Percentiles rank a stretch among this genome's conserved stretches.
phyloP scores from a whole-genome alignment of 2,329 filamentous ascomycete species.

The Trichophyton verrucosum region DNA sequence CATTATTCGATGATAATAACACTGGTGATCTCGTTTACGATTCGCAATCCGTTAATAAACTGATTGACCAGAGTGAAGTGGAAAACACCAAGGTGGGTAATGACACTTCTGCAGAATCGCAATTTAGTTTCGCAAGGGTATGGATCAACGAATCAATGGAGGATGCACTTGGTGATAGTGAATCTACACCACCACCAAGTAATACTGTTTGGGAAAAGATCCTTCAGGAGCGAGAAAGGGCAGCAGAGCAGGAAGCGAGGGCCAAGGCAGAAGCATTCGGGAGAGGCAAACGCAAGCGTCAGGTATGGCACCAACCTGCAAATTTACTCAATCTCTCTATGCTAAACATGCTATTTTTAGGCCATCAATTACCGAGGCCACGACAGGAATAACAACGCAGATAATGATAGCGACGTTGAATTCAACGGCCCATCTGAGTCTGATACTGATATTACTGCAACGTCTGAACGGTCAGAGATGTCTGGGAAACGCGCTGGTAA shows the following conservation, averaged over 20 bases:
- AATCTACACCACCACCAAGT: constrained; percentile 46
- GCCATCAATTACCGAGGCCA: constrained; percentile 11
- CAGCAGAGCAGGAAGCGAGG: constrained; percentile 60
- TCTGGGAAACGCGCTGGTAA: background rate
- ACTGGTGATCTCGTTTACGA: constrained; percentile 68
- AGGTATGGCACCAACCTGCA: constrained; percentile 32
- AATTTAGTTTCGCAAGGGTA: constrained; percentile 80
- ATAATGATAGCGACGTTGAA: constrained; percentile 10
- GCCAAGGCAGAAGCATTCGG: constrained; percentile 63
- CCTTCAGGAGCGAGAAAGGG: constrained; percentile 65
- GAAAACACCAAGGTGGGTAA: constrained; percentile 57
- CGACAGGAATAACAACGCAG: background rate
- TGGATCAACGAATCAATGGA: constrained; percentile 78
- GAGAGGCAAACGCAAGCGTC: constrained; percentile 64
- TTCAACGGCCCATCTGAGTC: constrained; percentile 15
- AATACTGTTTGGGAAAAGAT: constrained; percentile 82
- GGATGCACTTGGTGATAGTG: constrained; percentile 45
- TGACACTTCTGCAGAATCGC: constrained; percentile 57
- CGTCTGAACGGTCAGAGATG: background rate
- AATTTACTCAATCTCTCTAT: background rate
- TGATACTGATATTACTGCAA: constrained; percentile 18
- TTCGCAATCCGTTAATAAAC: constrained; percentile 64
- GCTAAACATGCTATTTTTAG: background rate
- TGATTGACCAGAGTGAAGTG: constrained; percentile 74
- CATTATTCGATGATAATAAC: constrained; percentile 67